Evolutionary conservation across 208 protist species (phyloP), one percentile per base, ranked within the genome.

Genomic region (Phytomonas serpens): DNA sequence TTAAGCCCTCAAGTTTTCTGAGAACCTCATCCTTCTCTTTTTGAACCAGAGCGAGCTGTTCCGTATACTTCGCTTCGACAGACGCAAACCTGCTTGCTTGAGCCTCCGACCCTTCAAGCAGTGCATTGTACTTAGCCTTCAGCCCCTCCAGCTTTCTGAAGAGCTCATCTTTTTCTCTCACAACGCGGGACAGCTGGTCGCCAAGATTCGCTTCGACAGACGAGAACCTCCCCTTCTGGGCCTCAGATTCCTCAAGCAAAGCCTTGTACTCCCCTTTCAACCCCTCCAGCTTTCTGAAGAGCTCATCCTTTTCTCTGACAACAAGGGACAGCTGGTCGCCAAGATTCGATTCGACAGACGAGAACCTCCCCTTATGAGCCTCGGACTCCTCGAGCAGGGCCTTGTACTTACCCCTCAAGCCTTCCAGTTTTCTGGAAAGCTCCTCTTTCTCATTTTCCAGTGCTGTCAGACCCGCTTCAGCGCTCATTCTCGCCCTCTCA

Each of bases 21-120:
- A 64, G 67, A 3, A 82, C 38, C 4, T 67, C 9, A 19, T 78
- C 71, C 9, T 73, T 64, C 40, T 82, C 71, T 1, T 32, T n/a
- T 31, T 30, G 51, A 0, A 3, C 37, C 40, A 47, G 14, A 47
- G 9, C 9, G 13, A 47, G 52, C 29, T 61, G 47, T 0, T 51
- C 47, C 0, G 51, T 52, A 14, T 74, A 62, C 33, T 32, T 65
- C 31, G 47, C 57, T 10, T 13, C 68, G 40, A 52, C 30, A 3
- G 51, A 57, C 19, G 40, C 2, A 2, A 52, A 74, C 38, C 42
- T 42, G 63, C 27, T 14, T 13, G 32, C 29, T 19, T 40, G 5
- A 36, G 29, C 34, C 34, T 61, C 66, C 14, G 67, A 33, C 36
- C 65, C 57, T 34, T 42, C 37, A 19, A 67, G 13, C 61, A 31